Conservation (phyloP, 148 eudicot genomes). For the Vaccinium vitisidaea region DNA sequence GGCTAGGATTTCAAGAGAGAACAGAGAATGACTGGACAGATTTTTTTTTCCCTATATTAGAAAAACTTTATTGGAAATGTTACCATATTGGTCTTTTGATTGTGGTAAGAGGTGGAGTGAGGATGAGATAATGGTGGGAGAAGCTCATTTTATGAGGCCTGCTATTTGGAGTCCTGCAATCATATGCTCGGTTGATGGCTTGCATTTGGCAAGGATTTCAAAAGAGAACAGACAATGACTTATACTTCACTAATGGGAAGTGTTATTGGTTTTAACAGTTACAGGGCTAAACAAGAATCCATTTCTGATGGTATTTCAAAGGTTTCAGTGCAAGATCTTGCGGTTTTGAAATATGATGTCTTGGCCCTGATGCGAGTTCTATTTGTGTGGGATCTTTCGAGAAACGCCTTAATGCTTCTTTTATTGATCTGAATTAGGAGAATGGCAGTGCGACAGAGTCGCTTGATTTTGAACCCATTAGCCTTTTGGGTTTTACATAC, state of each 20-base stretch:
- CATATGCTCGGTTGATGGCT: background rate
- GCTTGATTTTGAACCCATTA: background rate
- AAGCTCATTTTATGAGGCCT: no score
- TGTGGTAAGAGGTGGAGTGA: background rate
- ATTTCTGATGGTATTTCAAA: background rate
- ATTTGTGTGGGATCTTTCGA: background rate
- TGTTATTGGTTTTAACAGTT: background rate
- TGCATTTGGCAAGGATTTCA: background rate
- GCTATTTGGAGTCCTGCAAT: background rate
- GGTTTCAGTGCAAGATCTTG: background rate
- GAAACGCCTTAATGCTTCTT: background rate
- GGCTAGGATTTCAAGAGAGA: constrained; percentile 6
- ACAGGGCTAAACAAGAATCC: background rate
- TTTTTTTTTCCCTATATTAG: background rate
- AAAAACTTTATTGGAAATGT: background rate
- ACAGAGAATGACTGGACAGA: background rate
- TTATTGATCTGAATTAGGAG: background rate
- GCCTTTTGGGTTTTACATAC: background rate
- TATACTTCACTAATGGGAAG: background rate
- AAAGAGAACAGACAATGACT: background rate
- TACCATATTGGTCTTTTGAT: background rate
- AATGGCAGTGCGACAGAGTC: background rate
- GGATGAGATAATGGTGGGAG: no score
- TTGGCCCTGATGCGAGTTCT: background rate
- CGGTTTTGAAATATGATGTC: background rate